Base-by-base conservation (phyloP, 2,329 filamentous ascomycete species). In the Calonectria henricotiae region DNA sequence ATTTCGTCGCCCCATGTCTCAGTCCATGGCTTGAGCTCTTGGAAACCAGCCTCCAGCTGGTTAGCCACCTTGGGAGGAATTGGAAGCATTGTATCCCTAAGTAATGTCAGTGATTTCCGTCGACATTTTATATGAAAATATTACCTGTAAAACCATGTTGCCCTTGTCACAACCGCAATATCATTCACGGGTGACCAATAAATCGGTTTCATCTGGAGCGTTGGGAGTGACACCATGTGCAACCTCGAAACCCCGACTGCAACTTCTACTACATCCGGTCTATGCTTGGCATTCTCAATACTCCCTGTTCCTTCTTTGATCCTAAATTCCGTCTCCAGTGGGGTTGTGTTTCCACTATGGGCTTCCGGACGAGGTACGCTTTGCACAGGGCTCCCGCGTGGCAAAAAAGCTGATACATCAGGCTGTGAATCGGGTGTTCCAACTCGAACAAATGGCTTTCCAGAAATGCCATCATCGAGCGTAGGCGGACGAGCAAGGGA, bases 131-230 rank as follows among this genome's bases (percentile, higher is more conserved):
- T 20, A 30, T 27, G 4, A 20, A 41, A 11, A 2, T 72, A 81
- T 68, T 79, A 88, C 84, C 93, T 93, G 82, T 98, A 98, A 80
- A 99, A 99, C 96, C 96, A 99, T 0, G 96, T 98, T 0, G 93
- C 95, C 74, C 96, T 89, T 68, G 93, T 88, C 1, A 98, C 95
- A 41, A 91, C 87, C 7, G 94, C 92, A 37, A 97, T 89, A 78
- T 98, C 96, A 77, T 97, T 95, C 37, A 98, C 89, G 8, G 96
- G 96, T 20, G 93, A 95, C 96, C 96, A 99, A 80, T 99, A 99
- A 70, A 98, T 98, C 0, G 96, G 96, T 81, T 95, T 94, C 95
- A 99, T 97, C 78, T 94, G 88, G 39, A 97, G 84, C 64, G 89
- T 89, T 25, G 96, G 95, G 75, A 98, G 86, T 68, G 93, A 91